Conservation (phyloP, 208 protist genomes). For the Leishmania amazonensis region DNA sequence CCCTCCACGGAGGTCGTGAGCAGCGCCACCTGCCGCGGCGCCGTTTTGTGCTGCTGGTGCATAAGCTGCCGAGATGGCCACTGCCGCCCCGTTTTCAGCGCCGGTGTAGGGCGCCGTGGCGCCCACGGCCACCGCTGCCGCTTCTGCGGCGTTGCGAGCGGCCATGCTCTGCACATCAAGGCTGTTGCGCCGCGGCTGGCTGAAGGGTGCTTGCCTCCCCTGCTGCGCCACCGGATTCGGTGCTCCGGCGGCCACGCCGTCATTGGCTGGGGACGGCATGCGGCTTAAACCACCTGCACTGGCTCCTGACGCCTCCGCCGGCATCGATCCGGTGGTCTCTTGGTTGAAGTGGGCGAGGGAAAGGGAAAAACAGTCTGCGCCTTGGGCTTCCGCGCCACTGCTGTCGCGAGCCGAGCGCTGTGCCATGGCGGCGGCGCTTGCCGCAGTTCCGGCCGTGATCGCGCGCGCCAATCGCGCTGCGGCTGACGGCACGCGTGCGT, state of each 20-base stretch:
- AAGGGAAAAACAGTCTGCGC: constrained; percentile 19
- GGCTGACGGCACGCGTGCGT: constrained; percentile 21
- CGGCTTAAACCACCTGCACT: neutral
- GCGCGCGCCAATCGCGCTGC: constrained; percentile 6
- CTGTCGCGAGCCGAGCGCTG: constrained; percentile 1
- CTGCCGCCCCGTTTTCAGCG: neutral
- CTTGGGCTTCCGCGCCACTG: constrained; percentile 5
- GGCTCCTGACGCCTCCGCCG: neutral
- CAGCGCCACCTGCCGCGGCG: neutral
- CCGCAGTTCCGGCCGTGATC: neutral
- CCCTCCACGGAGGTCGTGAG: neutral
- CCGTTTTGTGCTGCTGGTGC: neutral
- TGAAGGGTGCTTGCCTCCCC: neutral
- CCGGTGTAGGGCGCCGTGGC: neutral
- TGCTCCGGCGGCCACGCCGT: constrained; percentile 2
- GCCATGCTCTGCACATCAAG: constrained; percentile 17
- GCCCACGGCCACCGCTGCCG: neutral
- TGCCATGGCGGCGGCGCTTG: neutral
- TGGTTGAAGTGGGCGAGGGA: constrained; percentile 35
- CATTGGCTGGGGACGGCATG: constrained; percentile 15
- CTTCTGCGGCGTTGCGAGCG: constrained; percentile 9
- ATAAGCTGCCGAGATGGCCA: constrained; percentile 17
- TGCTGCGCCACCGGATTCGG: neutral
- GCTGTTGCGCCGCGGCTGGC: constrained; percentile 2
- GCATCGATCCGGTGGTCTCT: constrained; percentile 10